phyloP scores from a whole-genome alignment of 2,329 filamentous ascomycete species.

The Aspergillus thermomutatus region DNA sequence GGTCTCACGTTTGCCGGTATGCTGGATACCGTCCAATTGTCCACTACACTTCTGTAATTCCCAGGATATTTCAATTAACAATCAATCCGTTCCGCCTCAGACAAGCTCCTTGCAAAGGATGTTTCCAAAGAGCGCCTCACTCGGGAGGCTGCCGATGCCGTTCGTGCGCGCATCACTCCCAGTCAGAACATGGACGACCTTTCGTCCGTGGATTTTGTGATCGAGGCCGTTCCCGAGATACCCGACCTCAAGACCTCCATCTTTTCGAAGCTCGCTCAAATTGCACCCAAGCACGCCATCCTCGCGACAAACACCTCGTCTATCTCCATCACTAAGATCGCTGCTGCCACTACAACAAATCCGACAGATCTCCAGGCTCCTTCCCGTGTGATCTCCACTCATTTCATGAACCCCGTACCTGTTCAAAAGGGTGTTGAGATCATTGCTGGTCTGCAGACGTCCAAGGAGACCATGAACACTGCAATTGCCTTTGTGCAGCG shows the following conservation, averaged over 20 bases:
- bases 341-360: constrained; percentile 75
- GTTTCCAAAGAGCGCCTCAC: constrained; percentile 83
- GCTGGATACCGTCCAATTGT: not conserved
- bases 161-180: constrained; percentile 65
- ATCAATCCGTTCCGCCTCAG: constrained; percentile 42
- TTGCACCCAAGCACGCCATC: constrained; percentile 80
- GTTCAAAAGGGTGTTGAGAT: constrained; percentile 98
- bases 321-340: constrained; percentile 95
- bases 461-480: constrained; percentile 72
- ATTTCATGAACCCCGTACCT: constrained; percentile 99
- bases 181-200: constrained; percentile 74
- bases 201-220: constrained; percentile 87
- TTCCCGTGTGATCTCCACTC: constrained; percentile 87
- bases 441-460: constrained; percentile 90
- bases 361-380: constrained; percentile 76
- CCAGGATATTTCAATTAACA: not conserved
- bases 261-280: constrained; percentile 75
- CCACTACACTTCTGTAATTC: not conserved
- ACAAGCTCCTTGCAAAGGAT: constrained; percentile 91
- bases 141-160: constrained; percentile 72
- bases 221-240: constrained; percentile 95
- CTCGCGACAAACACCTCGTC: constrained; percentile 98
- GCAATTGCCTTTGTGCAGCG: constrained; percentile 81
- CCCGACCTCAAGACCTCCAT: constrained; percentile 82
- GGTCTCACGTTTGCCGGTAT: constrained; percentile 82